A percentile compares a stretch with the other conserved stretches of the same genome.
phyloP scores from a whole-genome alignment of 2,329 filamentous ascomycete genomes.

The Xylariaceae sp. region DNA sequence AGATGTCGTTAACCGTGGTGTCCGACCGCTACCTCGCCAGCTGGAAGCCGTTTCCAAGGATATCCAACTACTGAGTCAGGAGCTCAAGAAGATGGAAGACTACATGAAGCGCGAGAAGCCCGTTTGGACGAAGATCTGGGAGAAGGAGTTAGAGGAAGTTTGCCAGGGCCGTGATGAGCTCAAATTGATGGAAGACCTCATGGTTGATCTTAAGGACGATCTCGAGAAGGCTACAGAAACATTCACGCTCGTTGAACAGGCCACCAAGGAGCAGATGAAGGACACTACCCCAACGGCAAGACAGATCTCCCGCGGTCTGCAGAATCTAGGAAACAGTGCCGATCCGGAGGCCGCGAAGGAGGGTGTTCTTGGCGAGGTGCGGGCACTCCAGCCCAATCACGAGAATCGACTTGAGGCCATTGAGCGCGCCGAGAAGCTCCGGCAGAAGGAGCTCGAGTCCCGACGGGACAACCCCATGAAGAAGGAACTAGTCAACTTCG shows the following conservation, averaged over 20 bases:
- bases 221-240: slow-evolving; percentile 91
- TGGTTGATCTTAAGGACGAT: slow-evolving; percentile 88
- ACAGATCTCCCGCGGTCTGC: slow-evolving; percentile 52
- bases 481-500: slow-evolving; percentile 78
- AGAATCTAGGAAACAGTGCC: slow-evolving; percentile 46
- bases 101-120: slow-evolving; percentile 90
- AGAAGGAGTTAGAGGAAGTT: slow-evolving; percentile 91
- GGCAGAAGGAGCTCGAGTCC: slow-evolving; percentile 80
- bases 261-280: slow-evolving; percentile 96
- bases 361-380: slow-evolving; percentile 84
- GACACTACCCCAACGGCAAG: slow-evolving; percentile 51
- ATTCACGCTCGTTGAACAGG: slow-evolving; percentile 91
- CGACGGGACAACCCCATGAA: slow-evolving; percentile 71
- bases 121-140: slow-evolving; percentile 98
- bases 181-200: slow-evolving; percentile 92
- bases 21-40: slow-evolving; percentile 83
- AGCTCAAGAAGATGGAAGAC: slow-evolving; percentile 91
- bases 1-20: slow-evolving; percentile 88
- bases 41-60: slow-evolving; percentile 87
- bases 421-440: slow-evolving; percentile 87
- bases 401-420: slow-evolving; percentile 91
- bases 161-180: slow-evolving; percentile 94
- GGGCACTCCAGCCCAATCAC: slow-evolving; percentile 90
- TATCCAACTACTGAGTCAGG: slow-evolving; percentile 71
- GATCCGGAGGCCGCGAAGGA: slow-evolving; percentile 85